phyloP scores from a whole-genome alignment of 768 basidiomycete species.

The Clathrus columnatus region DNA sequence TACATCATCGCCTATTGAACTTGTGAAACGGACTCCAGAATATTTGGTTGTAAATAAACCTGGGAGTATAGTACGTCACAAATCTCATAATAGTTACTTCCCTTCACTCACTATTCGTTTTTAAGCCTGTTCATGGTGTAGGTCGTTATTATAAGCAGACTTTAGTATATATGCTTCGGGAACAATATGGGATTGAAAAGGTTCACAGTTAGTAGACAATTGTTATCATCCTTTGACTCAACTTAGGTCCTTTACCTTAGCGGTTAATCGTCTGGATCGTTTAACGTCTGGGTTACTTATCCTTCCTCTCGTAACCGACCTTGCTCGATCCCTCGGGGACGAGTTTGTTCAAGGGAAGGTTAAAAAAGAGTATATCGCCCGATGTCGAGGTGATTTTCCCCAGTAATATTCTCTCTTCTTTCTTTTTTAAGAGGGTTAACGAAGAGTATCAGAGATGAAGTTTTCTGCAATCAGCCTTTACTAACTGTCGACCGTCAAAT shows the following conservation, averaged over 20 bases:
- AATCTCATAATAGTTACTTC: conserved; percentile 6
- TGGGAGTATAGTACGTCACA: conserved; percentile 74
- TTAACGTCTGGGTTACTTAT: conserved; percentile 96
- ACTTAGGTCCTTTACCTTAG: conserved; percentile 32
- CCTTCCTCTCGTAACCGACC: conserved; percentile 61
- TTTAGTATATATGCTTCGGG: conserved; percentile 74
- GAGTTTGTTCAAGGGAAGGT: conserved; percentile 81
- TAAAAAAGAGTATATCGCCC: conserved; percentile 86
- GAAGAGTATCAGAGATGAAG: conserved; percentile 47
- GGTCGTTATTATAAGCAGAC: conserved; percentile 88
- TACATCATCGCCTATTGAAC: conserved; percentile 69
- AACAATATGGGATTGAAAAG: conserved; percentile 75
- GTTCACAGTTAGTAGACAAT: conserved; percentile 34
- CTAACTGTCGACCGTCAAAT: conserved; percentile 93
- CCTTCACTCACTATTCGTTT: conserved; percentile 1
- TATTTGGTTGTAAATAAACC: conserved; percentile 96
- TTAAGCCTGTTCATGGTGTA: conserved; percentile 83
- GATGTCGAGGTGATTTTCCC: conserved; percentile 81
- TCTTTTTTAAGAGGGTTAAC: neutral
- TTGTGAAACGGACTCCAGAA: conserved; percentile 64
- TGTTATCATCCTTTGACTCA: neutral
- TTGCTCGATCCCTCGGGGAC: conserved; percentile 60
- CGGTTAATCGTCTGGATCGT: conserved; percentile 89
- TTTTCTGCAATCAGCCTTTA: conserved; percentile 78
- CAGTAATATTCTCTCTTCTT: conserved; percentile 41